phyloP scores from a whole-genome alignment of 805 yeast genomes.

The Ogataea corticis region DNA sequence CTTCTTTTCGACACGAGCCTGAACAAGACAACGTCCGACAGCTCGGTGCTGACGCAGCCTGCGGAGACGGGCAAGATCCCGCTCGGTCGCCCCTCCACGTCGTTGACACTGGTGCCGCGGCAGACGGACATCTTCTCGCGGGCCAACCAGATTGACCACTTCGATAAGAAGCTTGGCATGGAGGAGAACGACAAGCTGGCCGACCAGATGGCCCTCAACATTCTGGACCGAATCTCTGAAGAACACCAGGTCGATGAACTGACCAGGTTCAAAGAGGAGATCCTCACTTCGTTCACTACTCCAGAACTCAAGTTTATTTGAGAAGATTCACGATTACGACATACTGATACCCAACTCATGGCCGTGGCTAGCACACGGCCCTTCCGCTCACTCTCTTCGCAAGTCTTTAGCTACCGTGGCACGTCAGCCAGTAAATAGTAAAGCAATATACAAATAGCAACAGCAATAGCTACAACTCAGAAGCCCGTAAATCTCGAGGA shows the following conservation, averaged over 20 bases:
- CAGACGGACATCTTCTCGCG: conserved; percentile 29
- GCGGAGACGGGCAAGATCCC: conserved; percentile 2
- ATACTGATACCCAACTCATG: background rate
- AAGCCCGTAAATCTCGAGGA: too few species aligned
- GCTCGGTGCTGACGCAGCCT: conserved; percentile 7
- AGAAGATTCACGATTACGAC: background rate
- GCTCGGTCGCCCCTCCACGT: too few species aligned
- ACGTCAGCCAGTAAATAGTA: too few species aligned
- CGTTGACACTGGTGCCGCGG: background rate
- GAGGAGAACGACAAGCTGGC: conserved; percentile 33
- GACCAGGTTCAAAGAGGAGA: conserved; percentile 31
- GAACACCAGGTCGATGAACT: conserved; percentile 33
- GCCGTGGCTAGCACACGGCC: too few species aligned
- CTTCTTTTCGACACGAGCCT: conserved; percentile 10
- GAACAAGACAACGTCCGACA: conserved; percentile 12
- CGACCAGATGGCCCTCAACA: conserved; percentile 37
- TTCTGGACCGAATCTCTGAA: conserved; percentile 31
- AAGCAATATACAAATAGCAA: too few species aligned
- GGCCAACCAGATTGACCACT: conserved; percentile 36
- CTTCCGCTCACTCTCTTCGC: too few species aligned
- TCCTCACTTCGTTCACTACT: conserved; percentile 19
- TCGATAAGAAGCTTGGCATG: conserved; percentile 26
- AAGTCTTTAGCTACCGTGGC: too few species aligned
- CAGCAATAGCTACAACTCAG: too few species aligned
- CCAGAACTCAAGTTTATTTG: conserved; percentile 17